Percentiles rank a stretch among this genome's conserved stretches.
Conservation (phyloP, 768 basidiomycete species). For the Mycena filopes region DNA sequence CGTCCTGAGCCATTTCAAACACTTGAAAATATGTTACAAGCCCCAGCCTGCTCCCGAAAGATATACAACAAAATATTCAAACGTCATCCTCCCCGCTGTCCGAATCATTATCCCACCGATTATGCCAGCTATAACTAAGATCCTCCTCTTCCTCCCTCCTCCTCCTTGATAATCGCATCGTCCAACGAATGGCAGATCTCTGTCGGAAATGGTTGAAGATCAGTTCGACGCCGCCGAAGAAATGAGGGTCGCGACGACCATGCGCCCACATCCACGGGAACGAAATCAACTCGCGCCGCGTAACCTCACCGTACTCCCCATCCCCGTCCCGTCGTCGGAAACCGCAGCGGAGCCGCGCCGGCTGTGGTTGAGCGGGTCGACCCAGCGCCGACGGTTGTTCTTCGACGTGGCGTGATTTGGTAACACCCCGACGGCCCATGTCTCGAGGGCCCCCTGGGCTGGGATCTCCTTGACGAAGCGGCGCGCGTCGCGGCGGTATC, state of each 20-base stretch:
- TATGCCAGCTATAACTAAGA: conserved; percentile 3
- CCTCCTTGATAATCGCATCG: conserved; percentile 26
- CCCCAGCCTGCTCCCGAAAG: too few relatives aligned
- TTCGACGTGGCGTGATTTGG: conserved; percentile 27
- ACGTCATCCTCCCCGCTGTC: conserved; percentile 14
- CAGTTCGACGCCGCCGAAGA: too few relatives aligned
- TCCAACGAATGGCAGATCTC: conserved; percentile 22
- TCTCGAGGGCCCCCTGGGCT: conserved; percentile 15
- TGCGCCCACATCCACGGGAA: conserved; percentile 35
- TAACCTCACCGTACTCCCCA: conserved; percentile 23
- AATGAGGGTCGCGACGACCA: conserved; percentile 13
- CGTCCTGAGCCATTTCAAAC: too few relatives aligned
- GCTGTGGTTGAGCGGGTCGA: conserved; percentile 30
- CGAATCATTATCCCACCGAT: conserved; percentile 15
- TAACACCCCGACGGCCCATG: conserved; percentile 31
- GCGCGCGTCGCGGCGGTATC: conserved; percentile 18
- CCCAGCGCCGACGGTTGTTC: conserved; percentile 1
- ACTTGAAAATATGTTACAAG: too few relatives aligned
- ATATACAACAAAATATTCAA: too few relatives aligned
- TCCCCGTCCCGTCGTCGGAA: conserved; percentile 25
- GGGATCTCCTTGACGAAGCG: conserved; percentile 29
- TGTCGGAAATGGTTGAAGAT: neutral
- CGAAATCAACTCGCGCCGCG: conserved; percentile 27
- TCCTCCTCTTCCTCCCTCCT: conserved; percentile 31
- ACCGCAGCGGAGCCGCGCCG: conserved; percentile 26